Evolutionary conservation across 441 rosid species (phyloP).

Genomic region (Arabidopsis lyrata): DNA sequence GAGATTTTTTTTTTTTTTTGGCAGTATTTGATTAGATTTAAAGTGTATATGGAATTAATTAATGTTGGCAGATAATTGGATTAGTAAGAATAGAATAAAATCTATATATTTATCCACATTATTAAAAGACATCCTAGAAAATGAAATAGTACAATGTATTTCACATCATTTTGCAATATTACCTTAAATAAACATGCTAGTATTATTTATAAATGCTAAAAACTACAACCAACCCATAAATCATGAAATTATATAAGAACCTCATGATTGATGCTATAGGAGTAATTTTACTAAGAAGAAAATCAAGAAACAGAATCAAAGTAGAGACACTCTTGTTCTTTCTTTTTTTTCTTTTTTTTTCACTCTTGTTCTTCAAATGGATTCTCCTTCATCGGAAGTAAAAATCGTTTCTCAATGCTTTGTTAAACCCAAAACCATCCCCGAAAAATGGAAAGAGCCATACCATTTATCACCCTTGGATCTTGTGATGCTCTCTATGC

Average conservation of each 20-base stretch:
- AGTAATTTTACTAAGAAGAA: background rate
- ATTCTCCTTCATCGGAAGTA: slow-evolving; percentile 39
- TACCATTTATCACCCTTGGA: slow-evolving; percentile 57
- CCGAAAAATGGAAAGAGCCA: slow-evolving; percentile 50
- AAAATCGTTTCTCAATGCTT: slow-evolving; percentile 56
- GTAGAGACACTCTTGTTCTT: background rate
- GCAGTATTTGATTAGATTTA: background rate
- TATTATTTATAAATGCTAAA: background rate
- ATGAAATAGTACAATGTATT: background rate
- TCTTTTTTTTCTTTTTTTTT: no score
- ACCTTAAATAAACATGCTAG: background rate
- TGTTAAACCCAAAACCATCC: slow-evolving; percentile 49
- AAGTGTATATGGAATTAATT: background rate
- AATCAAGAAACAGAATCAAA: background rate
- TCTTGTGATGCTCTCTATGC: slow-evolving; percentile 51
- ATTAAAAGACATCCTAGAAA: background rate
- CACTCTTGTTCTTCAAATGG: slow-evolving; percentile 9
- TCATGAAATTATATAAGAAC: slow-evolving; percentile 3
- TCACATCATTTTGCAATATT: background rate
- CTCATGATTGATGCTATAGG: background rate
- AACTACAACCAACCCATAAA: background rate
- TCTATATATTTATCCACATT: background rate
- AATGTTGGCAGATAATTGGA: background rate
- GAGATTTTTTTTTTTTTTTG: background rate
- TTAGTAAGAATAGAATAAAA: background rate